These are phyloP conservation scores for Xylariaceae sp. DNA, from an alignment of 2,329 filamentous ascomycete species.

Conservation along the genomic window DNA sequence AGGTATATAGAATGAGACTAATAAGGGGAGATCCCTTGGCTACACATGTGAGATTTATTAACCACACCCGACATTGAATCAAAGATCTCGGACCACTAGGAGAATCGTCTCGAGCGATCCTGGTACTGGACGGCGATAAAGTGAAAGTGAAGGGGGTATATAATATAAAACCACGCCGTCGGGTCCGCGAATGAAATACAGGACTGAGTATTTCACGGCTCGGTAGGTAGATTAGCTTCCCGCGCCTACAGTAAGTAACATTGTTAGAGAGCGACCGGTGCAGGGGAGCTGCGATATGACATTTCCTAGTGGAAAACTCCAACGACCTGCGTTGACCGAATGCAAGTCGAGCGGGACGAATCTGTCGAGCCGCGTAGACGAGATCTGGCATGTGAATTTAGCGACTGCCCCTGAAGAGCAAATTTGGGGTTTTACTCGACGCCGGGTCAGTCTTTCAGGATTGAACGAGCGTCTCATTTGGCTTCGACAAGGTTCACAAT, in stretches of 20 bases:
- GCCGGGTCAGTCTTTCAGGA: neutral
- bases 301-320: constrained; percentile 14
- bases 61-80: constrained; percentile 1
- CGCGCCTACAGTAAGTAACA: constrained; percentile 2
- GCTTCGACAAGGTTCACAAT: neutral
- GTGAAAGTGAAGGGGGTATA: constrained; percentile 1
- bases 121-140: neutral
- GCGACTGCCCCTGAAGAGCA: constrained; percentile 1
- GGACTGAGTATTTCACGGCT: neutral
- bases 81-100: constrained; percentile 5
- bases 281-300: constrained; percentile 4
- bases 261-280: neutral
- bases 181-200: constrained; percentile 18
- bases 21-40: constrained; percentile 9
- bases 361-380: constrained; percentile 18
- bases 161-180: constrained; percentile 8
- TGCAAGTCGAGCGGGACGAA: constrained; percentile 33
- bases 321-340: constrained; percentile 32
- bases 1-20: constrained; percentile 1
- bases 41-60: constrained; percentile 8
- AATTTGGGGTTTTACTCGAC: constrained; percentile 9
- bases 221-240: neutral
- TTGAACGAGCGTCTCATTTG: neutral
- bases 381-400: constrained; percentile 33
- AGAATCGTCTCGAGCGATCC: constrained; percentile 6